Evolutionary conservation across 129 eudicot species (phyloP).

Genomic region (Flaveria sonorensis): DNA sequence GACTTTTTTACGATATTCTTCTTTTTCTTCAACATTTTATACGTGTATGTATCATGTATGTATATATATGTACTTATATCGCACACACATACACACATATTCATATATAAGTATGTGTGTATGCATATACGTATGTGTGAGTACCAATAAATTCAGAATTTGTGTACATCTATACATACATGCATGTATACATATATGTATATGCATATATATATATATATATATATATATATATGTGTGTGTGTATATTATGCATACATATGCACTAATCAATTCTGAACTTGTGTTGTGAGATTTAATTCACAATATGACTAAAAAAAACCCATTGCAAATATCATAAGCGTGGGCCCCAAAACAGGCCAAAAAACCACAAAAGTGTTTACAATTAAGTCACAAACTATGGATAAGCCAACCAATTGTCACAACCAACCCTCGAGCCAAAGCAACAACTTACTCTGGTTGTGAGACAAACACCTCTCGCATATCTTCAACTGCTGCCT

Average conservation of each 20-base stretch:
- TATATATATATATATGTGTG: background rate
- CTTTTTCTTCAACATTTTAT: background rate
- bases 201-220: background rate
- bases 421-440: background rate
- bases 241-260: background rate
- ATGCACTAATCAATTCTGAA: background rate
- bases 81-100: background rate
- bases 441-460: conserved; percentile 37
- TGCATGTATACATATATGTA: background rate
- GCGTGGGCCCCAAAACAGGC: conserved; percentile 1
- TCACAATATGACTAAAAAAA: conserved; percentile 11
- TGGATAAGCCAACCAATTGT: background rate
- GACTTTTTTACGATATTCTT: background rate
- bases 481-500: conserved; percentile 57
- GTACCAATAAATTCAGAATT: background rate
- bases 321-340: background rate
- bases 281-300: background rate
- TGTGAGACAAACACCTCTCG: conserved; percentile 32
- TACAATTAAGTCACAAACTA: background rate
- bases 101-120: background rate
- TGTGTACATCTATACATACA: background rate
- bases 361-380: background rate
- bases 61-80: background rate
- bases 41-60: background rate
- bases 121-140: background rate